Evolutionary conservation across 2,329 filamentous ascomycete genomes (phyloP).

Genomic region (Monosporascus ibericus): DNA sequence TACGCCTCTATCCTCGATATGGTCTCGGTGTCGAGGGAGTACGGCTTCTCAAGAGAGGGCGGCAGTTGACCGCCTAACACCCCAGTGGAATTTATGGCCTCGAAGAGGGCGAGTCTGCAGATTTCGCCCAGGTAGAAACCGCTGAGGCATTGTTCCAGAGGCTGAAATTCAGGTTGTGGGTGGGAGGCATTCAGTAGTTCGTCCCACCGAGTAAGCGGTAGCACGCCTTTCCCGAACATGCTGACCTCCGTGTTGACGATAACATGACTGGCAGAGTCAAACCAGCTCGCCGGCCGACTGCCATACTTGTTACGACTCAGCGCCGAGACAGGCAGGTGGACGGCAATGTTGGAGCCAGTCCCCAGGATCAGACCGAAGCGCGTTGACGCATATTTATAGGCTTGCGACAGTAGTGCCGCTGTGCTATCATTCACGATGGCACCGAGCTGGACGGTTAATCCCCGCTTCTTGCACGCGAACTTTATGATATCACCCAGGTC

Average conservation of each 20-base stretch:
- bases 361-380: constrained; percentile 61
- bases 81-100: constrained; percentile 49
- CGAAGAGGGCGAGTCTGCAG: constrained; percentile 49
- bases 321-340: constrained; percentile 53
- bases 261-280: constrained; percentile 52
- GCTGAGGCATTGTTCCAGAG: constrained; percentile 44
- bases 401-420: constrained; percentile 59
- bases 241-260: constrained; percentile 63
- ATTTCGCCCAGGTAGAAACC: constrained; percentile 64
- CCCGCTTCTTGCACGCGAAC: constrained; percentile 42
- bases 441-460: constrained; percentile 49
- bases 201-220: constrained; percentile 60
- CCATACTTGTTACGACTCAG: constrained; percentile 53
- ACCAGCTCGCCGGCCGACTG: constrained; percentile 47
- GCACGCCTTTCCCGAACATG: constrained; percentile 56
- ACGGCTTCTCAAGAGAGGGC: constrained; percentile 42
- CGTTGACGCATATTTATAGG: constrained; percentile 52
- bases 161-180: constrained; percentile 38
- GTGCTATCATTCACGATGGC: constrained; percentile 63
- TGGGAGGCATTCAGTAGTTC: constrained; percentile 42
- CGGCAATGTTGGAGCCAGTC: constrained; percentile 61
- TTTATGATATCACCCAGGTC: constrained; percentile 55
- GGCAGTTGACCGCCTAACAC: constrained; percentile 53
- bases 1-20: constrained; percentile 53
- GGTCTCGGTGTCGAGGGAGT: constrained; percentile 56